Evolutionary conservation across 768 basidiomycete genomes (phyloP), one percentile per base, ranked within the genome.

Genomic region (Termitomyces sp.): DNA sequence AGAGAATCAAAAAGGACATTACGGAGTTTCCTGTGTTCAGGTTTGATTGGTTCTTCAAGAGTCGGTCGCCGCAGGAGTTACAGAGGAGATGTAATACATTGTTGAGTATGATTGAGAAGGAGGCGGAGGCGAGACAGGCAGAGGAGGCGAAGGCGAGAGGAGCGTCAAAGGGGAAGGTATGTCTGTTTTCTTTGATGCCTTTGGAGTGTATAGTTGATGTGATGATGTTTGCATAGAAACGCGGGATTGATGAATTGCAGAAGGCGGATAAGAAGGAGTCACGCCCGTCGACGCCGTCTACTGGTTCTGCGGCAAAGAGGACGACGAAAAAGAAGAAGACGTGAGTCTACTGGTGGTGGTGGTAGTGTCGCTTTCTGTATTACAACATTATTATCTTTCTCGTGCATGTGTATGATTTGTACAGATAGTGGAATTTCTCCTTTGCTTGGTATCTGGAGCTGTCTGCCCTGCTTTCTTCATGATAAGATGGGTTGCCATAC

Each of bases 41-140:
- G 22, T 98, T 98, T 65, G 94, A 98, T 67, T 98, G 94, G 96
- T 98, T 97, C 76, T 89, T 94, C 80, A 95, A 96, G 78, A 93
- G 92, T 62, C 76, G 96, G 55, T 92, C 90, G 11, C 86, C 92
- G 3, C 87, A 92, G 65, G 96, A 98, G 72, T 73, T 98, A 56
- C 85, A 88, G 66, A 76, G 96, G 62, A 76, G 96, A 54, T 97
- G 94, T 65, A 88, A 88, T 64, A 97, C 96, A 2, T 68, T 98
- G 38, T 66, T 97, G 28, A 79, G 85, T 10, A 92, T 97, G 84
- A 91, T 99, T 60, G 88, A 92, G 74, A 96, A 95, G 76, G 96
- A 98, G 71, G 88, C 86, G n/a, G 81, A 82, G 67, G 74, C 76
- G 47, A 80, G 83, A 51, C 79, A 82, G 59, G 83, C 84, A 36